Evolutionary conservation across 2,329 filamentous ascomycete genomes (phyloP), one percentile per base, ranked within the genome.

Genomic region (Emergomyces africanus): DNA sequence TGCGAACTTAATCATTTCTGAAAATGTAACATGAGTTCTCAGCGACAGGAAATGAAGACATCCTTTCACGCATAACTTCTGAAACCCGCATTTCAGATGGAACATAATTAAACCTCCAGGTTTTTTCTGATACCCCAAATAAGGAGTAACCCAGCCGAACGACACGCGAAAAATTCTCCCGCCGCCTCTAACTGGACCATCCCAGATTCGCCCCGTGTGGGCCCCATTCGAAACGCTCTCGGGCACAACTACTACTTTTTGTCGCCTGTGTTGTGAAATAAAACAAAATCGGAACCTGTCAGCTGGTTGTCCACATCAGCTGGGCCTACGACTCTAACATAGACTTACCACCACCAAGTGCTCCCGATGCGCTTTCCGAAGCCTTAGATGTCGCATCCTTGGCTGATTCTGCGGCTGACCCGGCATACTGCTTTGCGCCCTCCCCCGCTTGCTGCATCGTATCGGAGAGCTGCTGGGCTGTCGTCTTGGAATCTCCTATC

Each of bases 401-500:
- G 14, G 60, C 60, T 18, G 62, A 42, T 30, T 64, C 48, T 39
- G 51, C 42, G n/a, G 51, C 35, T 5, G 44, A 18, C 15, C 60
- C 35, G 9, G 56, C 60, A 33, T 39, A 42, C 48, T 62, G 20
- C 58, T 64, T 62, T 23, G 58, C 57, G n/a, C 25, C 46, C 37
- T 64, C 59, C 3, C 39, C 54, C 23, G 54, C 56, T 23, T 59
- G 57, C 50, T 61, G 57, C 30, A 39, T 54, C 6, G 49, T 41
- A n/a, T 64, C 63, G 50, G 63, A 58, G 28, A 65, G 59, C 35
- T 61, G 58, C 55, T 64, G 55, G 35, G 59, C 28, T 25, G 63
- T 65, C 49, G 63, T 61, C 48, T 65, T 65, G 14, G 59, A 44
- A 39, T 65, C 63, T 28, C 63, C 63, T 65, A 46, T 12, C 9